Percentiles rank a stretch among this genome's conserved stretches.
phyloP scores from a whole-genome alignment of 1,284 basidiomycete genomes.

The Ceratorhiza oryzae-sativae region DNA sequence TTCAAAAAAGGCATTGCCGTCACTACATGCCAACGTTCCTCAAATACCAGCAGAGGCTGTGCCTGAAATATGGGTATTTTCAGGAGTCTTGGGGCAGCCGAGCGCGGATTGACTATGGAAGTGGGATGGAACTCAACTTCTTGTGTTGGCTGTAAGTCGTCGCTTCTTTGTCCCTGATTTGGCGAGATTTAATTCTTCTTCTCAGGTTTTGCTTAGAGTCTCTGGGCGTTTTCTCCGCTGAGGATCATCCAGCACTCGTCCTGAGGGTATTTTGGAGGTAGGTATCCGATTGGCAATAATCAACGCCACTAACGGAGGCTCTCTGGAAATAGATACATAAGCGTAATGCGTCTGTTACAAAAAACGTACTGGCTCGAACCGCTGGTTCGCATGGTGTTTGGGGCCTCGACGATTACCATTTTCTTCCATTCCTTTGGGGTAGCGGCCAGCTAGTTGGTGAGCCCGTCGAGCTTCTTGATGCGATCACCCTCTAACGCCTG shows the following conservation, averaged over 20 bases:
- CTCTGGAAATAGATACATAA: conserved; percentile 68
- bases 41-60: conserved; percentile 65
- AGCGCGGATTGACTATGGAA: conserved; percentile 95
- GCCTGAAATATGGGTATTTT: conserved; percentile 82
- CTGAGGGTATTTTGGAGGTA: conserved; percentile 90
- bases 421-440: conserved; percentile 93
- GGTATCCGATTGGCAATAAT: conserved; percentile 41
- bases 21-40: conserved; percentile 65
- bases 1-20: conserved; percentile 48
- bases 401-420: conserved; percentile 98
- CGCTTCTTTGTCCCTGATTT: neutral
- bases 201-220: conserved; percentile 82
- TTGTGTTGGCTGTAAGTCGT: conserved; percentile 89
- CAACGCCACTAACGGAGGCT: neutral
- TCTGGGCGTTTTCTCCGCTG: conserved; percentile 69
- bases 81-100: conserved; percentile 91
- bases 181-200: neutral
- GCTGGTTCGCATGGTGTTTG: conserved; percentile 98
- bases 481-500: neutral
- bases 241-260: conserved; percentile 81
- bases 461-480: conserved; percentile 39
- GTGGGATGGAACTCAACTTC: conserved; percentile 99
- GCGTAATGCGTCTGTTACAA: conserved; percentile 90
- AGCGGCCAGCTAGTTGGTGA: conserved; percentile 80
- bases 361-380: conserved; percentile 98